These are phyloP conservation scores for Kurtzmaniella fragi DNA, from an alignment of 805 yeast genomes.

Conservation along the genomic window DNA sequence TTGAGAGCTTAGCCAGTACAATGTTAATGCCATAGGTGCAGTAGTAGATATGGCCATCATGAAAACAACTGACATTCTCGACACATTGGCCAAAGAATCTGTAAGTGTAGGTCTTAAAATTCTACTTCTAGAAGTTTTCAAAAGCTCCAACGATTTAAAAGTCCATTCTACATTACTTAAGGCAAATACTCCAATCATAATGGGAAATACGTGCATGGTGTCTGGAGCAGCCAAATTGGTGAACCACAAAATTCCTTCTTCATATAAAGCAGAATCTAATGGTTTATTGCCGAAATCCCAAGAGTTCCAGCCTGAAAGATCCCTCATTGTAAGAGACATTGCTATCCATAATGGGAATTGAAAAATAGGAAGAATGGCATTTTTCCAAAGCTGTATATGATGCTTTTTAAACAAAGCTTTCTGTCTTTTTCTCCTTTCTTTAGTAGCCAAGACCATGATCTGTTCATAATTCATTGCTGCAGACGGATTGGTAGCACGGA, in stretches of 20 bases:
- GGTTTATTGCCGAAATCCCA: slow-evolving; percentile 42
- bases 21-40: slow-evolving; percentile 74
- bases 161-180: slow-evolving; percentile 83
- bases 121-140: slow-evolving; percentile 29
- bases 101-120: slow-evolving; percentile 49
- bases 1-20: slow-evolving; percentile 92
- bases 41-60: slow-evolving; percentile 82
- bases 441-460: slow-evolving; percentile 64
- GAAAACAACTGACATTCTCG: slow-evolving; percentile 71
- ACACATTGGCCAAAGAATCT: slow-evolving; percentile 62
- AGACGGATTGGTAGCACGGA: slow-evolving; percentile 22
- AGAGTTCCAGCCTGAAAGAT: slow-evolving; percentile 63
- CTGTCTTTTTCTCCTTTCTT: slow-evolving; percentile 75
- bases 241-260: slow-evolving; percentile 60
- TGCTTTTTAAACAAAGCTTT: slow-evolving; percentile 61
- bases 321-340: slow-evolving; percentile 69
- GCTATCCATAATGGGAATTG: slow-evolving; percentile 88
- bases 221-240: slow-evolving; percentile 56
- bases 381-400: slow-evolving; percentile 77
- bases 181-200: slow-evolving; percentile 64
- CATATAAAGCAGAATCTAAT: slow-evolving; percentile 44
- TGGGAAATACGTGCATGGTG: slow-evolving; percentile 61
- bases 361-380: slow-evolving; percentile 64
- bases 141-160: slow-evolving; percentile 53
- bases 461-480: slow-evolving; percentile 67